A percentile compares a stretch with the other conserved stretches of the same genome.
These are phyloP conservation scores for Ophiostoma ulmi DNA, from an alignment of 2,329 filamentous ascomycete species.

Conservation along the genomic window DNA sequence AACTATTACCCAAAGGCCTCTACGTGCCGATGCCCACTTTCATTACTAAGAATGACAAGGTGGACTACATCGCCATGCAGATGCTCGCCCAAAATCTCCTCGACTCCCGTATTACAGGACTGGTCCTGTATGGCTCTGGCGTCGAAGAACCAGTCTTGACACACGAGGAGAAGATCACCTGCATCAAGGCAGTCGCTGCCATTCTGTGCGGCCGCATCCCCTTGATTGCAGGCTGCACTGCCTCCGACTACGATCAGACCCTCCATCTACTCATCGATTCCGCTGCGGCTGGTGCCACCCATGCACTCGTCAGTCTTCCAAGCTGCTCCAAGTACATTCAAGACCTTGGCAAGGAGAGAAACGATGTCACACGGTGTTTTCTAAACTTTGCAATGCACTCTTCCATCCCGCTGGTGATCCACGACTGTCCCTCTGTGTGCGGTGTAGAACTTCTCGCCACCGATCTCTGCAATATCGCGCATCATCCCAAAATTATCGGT, in stretches of 20 bases:
- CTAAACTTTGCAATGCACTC: slow-evolving; percentile 52
- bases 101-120: slow-evolving; percentile 57
- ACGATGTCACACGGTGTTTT: slow-evolving; percentile 48
- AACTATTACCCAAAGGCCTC: slow-evolving; percentile 38
- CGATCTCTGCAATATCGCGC: slow-evolving; percentile 48
- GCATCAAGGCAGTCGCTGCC: slow-evolving; percentile 57
- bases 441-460: slow-evolving; percentile 57
- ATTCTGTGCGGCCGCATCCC: slow-evolving; percentile 49
- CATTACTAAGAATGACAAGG: slow-evolving; percentile 50
- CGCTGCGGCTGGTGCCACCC: slow-evolving; percentile 58
- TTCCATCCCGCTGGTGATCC: slow-evolving; percentile 56
- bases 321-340: slow-evolving; percentile 56
- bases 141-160: slow-evolving; percentile 68
- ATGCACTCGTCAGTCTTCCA: slow-evolving; percentile 63
- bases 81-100: slow-evolving; percentile 55
- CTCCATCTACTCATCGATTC: slow-evolving; percentile 62
- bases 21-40: slow-evolving; percentile 62
- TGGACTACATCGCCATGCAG: slow-evolving; percentile 49
- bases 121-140: slow-evolving; percentile 67
- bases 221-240: slow-evolving; percentile 64
- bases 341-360: slow-evolving; percentile 42
- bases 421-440: slow-evolving; percentile 57
- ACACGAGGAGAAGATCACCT: slow-evolving; percentile 57
- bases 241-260: slow-evolving; percentile 58
- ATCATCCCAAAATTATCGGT: slow-evolving; percentile 55